These are phyloP conservation scores for Chytriomyces sp. DNA, from an alignment of 192 early-diverging fungal genomes.

Conservation along the genomic window DNA sequence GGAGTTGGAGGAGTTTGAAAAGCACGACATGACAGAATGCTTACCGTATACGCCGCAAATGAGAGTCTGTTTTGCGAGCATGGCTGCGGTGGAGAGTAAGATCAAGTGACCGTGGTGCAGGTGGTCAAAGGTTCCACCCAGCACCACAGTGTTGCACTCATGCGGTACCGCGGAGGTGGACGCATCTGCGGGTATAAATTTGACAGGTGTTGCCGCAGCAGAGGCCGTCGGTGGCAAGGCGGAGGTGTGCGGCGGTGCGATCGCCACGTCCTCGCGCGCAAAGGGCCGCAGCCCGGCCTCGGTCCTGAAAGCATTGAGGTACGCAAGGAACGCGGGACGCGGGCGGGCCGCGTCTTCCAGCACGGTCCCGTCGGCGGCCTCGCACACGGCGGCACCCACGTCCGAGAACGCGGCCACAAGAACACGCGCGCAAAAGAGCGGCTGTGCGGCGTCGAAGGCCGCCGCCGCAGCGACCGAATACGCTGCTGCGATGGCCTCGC, in stretches of 20 bases:
- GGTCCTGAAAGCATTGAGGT: background rate
- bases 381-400: background rate
- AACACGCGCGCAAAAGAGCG: background rate
- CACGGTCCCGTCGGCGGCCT: background rate
- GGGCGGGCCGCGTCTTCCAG: background rate
- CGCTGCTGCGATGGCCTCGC: too few relatives aligned
- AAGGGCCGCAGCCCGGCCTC: background rate
- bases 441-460: background rate
- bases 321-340: too few relatives aligned
- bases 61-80: conserved; percentile 64
- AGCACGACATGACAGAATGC: background rate
- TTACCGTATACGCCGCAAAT: conserved; percentile 78
- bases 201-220: background rate
- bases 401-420: background rate
- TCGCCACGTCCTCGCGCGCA: too few relatives aligned
- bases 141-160: conserved; percentile 57
- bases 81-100: conserved; percentile 77
- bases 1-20: background rate
- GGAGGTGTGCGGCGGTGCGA: background rate
- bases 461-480: background rate
- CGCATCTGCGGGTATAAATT: background rate
- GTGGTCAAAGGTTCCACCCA: conserved; percentile 98
- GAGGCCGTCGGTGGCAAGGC: background rate
- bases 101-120: conserved; percentile 95
- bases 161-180: background rate